phyloP scores from a whole-genome alignment of 108 stramenopile genomes.

The Skeletonema grethae region DNA sequence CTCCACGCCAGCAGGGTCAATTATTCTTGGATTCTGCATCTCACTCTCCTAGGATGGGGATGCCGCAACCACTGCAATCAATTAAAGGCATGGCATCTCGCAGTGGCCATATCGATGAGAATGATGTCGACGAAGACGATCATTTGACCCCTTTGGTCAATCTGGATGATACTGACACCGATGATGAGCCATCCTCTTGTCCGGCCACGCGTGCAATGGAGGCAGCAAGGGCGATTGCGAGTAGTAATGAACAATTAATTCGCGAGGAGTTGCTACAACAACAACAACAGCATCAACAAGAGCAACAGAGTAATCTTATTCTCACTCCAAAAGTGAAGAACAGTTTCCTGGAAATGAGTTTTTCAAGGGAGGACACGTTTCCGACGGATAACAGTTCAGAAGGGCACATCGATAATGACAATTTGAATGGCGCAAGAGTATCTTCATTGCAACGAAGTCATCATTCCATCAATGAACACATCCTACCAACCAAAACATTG shows the following conservation, averaged over 20 bases:
- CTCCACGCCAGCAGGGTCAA: not conserved
- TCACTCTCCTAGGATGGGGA: not conserved
- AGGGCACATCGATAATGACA: not conserved
- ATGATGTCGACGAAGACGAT: not conserved
- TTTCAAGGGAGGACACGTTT: constrained; percentile 4
- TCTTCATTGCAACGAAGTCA: not conserved
- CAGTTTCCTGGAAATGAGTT: constrained; percentile 3
- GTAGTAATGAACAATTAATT: constrained; percentile 2
- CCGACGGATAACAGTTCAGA: not conserved
- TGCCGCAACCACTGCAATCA: not conserved
- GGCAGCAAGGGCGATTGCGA: not conserved
- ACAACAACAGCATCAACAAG: not conserved
- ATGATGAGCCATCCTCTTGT: constrained; percentile 4
- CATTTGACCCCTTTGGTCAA: constrained; percentile 4
- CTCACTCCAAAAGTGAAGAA: constrained; percentile 3
- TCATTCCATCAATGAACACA: not conserved
- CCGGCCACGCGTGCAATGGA: constrained; percentile 5
- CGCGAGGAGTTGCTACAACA: not conserved
- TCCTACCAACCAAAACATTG: not conserved
- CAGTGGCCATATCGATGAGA: not conserved
- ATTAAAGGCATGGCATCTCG: not conserved
- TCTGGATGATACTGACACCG: not conserved
- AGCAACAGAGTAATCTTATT: not conserved
- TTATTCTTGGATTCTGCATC: not conserved
- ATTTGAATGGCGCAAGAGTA: not conserved